Base-by-base conservation (phyloP, 352 stramenopile genomes). In the Phytophthora capsici region DNA sequence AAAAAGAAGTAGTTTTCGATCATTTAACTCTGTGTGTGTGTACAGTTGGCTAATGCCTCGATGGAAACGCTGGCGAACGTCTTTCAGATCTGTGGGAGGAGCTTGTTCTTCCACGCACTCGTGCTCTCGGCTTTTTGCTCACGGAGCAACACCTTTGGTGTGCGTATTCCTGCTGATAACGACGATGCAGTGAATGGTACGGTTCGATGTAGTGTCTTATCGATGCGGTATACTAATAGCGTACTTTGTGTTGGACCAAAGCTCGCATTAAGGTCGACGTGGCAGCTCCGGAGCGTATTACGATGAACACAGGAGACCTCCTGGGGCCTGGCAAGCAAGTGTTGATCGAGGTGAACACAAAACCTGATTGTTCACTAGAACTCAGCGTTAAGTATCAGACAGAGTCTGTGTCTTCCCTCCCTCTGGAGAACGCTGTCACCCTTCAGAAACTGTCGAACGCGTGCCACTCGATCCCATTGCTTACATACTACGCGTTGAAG, bases 61-160 rank as follows among this genome's bases (percentile, higher is more conserved):
- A 71, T 69, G 3, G 73, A 73, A 47, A 93, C 81, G 5, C 57
- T 96, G 20, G 67, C 60, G 13, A 88, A 73, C 20, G 80, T 94
- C 43, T 70, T 96, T n/a, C 76, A 91, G 68, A 83, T 96, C 34
- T 91, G 82, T 50, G 86, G 86, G 2, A 78, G 92, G 57, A 96
- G 85, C 61, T 59, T 96, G n/a, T 90, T 94, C 45, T 96, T 96
- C 70, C 86, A 96, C 52, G 89, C 86, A 19, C 66, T 94, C 8
- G 53, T 96, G 19, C 67, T 94, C 4, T 92, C 84, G 19, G 81
- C 76, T 1, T 96, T 96, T 53, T 82, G 71, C 49, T 88, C 80
- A 9, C 83, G 75, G 62, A 89, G 76, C 49, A 92, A 84, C 43
- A 78, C 73, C 1, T 94, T 94, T 73, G 88, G 88, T 4, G 79